phyloP scores from a whole-genome alignment of 768 basidiomycete genomes.

The Phlebiopsis flavidoalba region DNA sequence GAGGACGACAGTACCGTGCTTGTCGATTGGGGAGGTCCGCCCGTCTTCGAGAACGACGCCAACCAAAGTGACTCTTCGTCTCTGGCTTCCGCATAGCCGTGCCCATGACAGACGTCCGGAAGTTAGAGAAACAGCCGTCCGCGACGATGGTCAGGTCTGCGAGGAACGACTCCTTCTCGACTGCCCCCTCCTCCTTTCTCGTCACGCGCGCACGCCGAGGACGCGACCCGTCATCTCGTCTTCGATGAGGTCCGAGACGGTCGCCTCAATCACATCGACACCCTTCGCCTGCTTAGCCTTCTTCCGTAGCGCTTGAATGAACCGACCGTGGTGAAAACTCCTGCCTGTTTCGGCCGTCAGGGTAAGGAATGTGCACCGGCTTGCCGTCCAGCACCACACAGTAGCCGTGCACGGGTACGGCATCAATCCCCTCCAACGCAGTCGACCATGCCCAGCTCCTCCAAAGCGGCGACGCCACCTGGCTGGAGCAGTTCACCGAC shows the following conservation, averaged over 20 bases:
- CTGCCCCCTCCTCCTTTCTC: conserved; percentile 29
- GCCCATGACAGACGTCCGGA: conserved; percentile 68
- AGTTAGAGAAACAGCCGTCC: conserved; percentile 95
- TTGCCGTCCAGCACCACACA: conserved; percentile 65
- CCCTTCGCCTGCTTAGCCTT: conserved; percentile 54
- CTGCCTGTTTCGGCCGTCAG: conserved; percentile 64
- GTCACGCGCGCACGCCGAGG: conserved; percentile 64
- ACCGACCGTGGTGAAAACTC: conserved; percentile 91
- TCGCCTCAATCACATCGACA: conserved; percentile 83
- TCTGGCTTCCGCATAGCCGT: conserved; percentile 39
- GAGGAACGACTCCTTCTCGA: conserved; percentile 47
- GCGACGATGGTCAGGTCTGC: conserved; percentile 85
- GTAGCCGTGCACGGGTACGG: conserved; percentile 80
- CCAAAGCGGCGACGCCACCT: conserved; percentile 75
- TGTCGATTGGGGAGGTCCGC: conserved; percentile 54
- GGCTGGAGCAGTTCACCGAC: conserved; percentile 97
- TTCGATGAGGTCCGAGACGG: conserved; percentile 71
- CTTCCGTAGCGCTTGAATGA: conserved; percentile 74
- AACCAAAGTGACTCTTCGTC: conserved; percentile 75
- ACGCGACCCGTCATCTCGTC: conserved; percentile 46
- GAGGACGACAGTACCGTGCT: conserved; percentile 82
- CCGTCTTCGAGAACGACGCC: conserved; percentile 81
- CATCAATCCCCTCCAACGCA: conserved; percentile 87
- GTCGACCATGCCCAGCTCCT: conserved; percentile 68
- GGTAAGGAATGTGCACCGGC: conserved; percentile 88